phyloP scores from a whole-genome alignment of 2,329 filamentous ascomycete genomes.

The Cordyceps pruinosa region DNA sequence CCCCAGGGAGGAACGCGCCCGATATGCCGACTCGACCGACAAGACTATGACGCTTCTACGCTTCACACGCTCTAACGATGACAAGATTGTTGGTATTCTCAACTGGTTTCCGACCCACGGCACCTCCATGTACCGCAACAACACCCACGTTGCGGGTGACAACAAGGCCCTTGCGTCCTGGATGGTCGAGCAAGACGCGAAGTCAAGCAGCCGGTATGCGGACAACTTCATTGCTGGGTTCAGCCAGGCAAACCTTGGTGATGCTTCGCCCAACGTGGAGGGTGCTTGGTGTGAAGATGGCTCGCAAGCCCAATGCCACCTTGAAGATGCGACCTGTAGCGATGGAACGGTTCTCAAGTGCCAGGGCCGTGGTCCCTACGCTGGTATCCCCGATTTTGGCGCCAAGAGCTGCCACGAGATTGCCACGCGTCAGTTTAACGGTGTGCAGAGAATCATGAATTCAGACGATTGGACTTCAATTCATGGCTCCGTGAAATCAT shows the following conservation, averaged over 20 bases:
- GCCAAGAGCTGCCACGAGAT: constrained; percentile 70
- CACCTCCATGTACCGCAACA: constrained; percentile 85
- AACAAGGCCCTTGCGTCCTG: constrained; percentile 93
- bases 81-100: constrained; percentile 70
- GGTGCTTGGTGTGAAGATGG: constrained; percentile 89
- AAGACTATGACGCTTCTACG: constrained; percentile 66
- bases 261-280: constrained; percentile 80
- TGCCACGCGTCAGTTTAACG: constrained; percentile 61
- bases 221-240: constrained; percentile 81
- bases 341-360: constrained; percentile 63
- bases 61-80: constrained; percentile 66
- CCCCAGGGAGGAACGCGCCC: constrained; percentile 63
- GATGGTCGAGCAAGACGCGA: constrained; percentile 67
- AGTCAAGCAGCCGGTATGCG: constrained; percentile 38
- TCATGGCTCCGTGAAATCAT: constrained; percentile 59
- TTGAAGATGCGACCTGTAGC: constrained; percentile 76
- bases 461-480: constrained; percentile 44
- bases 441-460: constrained; percentile 36
- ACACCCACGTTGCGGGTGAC: constrained; percentile 85
- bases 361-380: constrained; percentile 67
- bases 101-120: constrained; percentile 93
- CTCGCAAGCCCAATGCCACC: constrained; percentile 62
- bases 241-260: constrained; percentile 84
- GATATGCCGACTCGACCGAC: constrained; percentile 52
- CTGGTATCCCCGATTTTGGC: constrained; percentile 60